These are phyloP conservation scores for Aspergillus japonicus DNA, from an alignment of 2,329 filamentous ascomycete genomes.

Conservation along the genomic window DNA sequence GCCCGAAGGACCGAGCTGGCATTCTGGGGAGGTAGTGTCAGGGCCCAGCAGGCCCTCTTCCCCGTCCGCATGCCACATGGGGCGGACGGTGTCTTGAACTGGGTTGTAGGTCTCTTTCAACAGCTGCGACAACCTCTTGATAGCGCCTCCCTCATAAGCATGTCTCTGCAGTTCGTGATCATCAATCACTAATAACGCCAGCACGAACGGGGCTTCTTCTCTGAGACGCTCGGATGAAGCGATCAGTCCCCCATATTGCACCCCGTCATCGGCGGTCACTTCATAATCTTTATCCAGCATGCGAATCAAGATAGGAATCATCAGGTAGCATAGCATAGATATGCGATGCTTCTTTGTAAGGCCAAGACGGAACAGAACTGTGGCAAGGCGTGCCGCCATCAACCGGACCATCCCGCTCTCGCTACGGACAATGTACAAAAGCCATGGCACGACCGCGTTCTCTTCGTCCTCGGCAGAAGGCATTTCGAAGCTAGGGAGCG, in stretches of 20 bases:
- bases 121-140: slow-evolving; percentile 62
- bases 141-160: slow-evolving; percentile 68
- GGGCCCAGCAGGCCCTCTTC: slow-evolving; percentile 21
- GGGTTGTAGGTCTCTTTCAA: slow-evolving; percentile 67
- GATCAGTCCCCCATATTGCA: slow-evolving; percentile 38
- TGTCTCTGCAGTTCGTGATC: slow-evolving; percentile 77
- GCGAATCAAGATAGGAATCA: slow-evolving; percentile 68
- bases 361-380: slow-evolving; percentile 67
- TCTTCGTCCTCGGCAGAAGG: slow-evolving; percentile 60
- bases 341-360: slow-evolving; percentile 65
- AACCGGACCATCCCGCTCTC: slow-evolving; percentile 60
- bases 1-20: slow-evolving; percentile 60
- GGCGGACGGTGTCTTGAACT: slow-evolving; percentile 47
- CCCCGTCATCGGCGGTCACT: slow-evolving; percentile 40
- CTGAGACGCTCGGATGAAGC: slow-evolving; percentile 55
- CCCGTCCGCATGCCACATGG: slow-evolving; percentile 55
- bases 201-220: slow-evolving; percentile 70
- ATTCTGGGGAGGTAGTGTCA: slow-evolving; percentile 32
- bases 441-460: slow-evolving; percentile 70
- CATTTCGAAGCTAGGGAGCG: slow-evolving; percentile 39
- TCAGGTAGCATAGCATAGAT: slow-evolving; percentile 62
- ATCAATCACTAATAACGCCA: slow-evolving; percentile 76
- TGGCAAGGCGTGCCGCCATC: slow-evolving; percentile 67
- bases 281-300: slow-evolving; percentile 59
- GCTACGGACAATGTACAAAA: slow-evolving; percentile 63